These are phyloP conservation scores for Dionaea muscipula DNA, from an alignment of 179 eudicot species.

Conservation along the genomic window DNA sequence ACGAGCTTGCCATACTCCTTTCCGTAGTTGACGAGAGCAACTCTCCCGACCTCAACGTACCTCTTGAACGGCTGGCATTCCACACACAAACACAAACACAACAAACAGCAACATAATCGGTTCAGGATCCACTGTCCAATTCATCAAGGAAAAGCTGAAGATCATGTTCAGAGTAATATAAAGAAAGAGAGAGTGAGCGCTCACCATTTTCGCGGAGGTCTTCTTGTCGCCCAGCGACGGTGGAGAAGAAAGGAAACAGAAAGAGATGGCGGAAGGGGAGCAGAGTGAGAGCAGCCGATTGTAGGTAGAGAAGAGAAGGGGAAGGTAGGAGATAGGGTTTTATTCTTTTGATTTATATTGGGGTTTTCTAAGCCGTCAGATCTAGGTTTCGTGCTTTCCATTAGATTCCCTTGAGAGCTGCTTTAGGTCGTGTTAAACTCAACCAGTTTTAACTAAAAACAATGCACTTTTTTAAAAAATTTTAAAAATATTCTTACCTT, in stretches of 20 bases:
- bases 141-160: too few species aligned
- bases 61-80: constrained; percentile 36
- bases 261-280: neutral
- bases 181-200: neutral
- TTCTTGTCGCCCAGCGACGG: neutral
- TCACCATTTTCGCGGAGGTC: neutral
- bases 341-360: neutral
- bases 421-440: too few species aligned
- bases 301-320: too few species aligned
- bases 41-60: constrained; percentile 41
- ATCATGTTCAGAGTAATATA: neutral
- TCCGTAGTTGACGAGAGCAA: constrained; percentile 38
- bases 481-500: too few species aligned
- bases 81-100: neutral
- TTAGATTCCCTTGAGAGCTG: too few species aligned
- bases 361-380: neutral
- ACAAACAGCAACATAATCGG: neutral
- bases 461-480: too few species aligned
- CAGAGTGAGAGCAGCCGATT: too few species aligned
- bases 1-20: constrained; percentile 41
- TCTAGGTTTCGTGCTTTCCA: neutral
- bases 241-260: neutral
- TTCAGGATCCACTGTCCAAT: neutral
- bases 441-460: too few species aligned
- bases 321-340: too few species aligned